Evolutionary conservation across 1,284 basidiomycete genomes (phyloP).

Genomic region (Neotropicomus parvogracilis): DNA sequence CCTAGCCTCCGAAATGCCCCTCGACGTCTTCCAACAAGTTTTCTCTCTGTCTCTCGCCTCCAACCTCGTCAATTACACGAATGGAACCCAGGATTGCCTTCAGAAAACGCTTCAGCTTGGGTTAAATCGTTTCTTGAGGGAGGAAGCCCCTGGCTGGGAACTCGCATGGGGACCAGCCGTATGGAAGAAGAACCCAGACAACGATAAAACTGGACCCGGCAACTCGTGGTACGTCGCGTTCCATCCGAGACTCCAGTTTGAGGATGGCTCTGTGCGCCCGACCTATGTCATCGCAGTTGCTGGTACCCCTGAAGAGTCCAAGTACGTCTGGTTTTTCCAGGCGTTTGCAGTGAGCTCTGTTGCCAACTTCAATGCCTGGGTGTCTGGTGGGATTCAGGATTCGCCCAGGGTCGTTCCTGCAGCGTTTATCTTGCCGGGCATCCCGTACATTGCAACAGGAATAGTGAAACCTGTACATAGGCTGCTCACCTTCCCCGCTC

Average conservation of each 20-base stretch:
- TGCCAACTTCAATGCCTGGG: constrained; percentile 15
- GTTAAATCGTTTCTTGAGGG: too few species aligned
- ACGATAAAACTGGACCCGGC: constrained; percentile 7
- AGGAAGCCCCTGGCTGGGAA: constrained; percentile 1
- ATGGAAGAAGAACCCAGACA: constrained; percentile 15
- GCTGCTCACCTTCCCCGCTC: constrained; percentile 8
- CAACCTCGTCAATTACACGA: not conserved
- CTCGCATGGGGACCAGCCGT: constrained; percentile 20
- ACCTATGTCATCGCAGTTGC: constrained; percentile 17
- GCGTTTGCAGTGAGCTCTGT: constrained; percentile 9
- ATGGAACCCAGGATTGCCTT: constrained; percentile 2
- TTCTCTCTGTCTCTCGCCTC: constrained; percentile 9
- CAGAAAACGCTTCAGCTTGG: constrained; percentile 1
- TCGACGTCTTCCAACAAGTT: constrained; percentile 23
- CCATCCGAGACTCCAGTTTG: constrained; percentile 13
- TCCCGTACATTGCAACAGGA: constrained; percentile 4
- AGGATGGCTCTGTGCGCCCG: constrained; percentile 10
- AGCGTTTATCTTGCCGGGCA: not conserved
- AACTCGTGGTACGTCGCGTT: constrained; percentile 20
- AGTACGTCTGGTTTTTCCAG: constrained; percentile 5
- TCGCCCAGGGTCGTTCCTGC: not conserved
- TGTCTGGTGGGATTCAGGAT: constrained; percentile 1
- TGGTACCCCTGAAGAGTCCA: constrained; percentile 4
- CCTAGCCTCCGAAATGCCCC: constrained; percentile 12
- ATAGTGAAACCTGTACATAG: not conserved